These are phyloP conservation scores for Rhodotorula sp. DNA, from an alignment of 1,284 basidiomycete genomes.

Conservation along the genomic window DNA sequence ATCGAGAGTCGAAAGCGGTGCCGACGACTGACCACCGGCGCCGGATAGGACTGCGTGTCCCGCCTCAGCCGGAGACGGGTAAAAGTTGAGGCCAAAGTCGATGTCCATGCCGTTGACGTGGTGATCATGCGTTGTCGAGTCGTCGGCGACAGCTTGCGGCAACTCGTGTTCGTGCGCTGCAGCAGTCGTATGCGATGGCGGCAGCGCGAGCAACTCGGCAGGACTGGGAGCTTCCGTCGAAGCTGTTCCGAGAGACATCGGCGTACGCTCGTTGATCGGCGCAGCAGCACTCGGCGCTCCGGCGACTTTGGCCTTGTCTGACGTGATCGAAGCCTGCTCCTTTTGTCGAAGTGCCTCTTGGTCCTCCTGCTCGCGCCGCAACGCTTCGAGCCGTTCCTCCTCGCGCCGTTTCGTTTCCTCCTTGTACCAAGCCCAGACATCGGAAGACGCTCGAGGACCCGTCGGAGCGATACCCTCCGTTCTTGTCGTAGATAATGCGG, in stretches of 20 bases:
- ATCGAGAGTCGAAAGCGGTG: conserved; percentile 24
- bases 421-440: conserved; percentile 24
- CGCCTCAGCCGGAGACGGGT: conserved; percentile 37
- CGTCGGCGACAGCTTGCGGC: not conserved
- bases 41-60: not conserved
- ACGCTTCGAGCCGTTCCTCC: conserved; percentile 12
- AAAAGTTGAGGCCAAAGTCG: conserved; percentile 22
- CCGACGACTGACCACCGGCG: not conserved
- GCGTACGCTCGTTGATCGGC: conserved; percentile 40
- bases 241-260: conserved; percentile 31
- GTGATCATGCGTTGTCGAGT: not conserved
- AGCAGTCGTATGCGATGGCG: not conserved
- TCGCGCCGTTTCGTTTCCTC: conserved; percentile 15
- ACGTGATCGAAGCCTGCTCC: not conserved
- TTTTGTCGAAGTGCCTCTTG: conserved; percentile 5
- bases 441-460: not conserved
- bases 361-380: conserved; percentile 10
- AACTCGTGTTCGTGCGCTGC: not conserved
- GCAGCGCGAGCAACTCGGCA: conserved; percentile 22
- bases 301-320: not conserved
- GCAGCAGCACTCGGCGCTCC: conserved; percentile 11
- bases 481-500: not conserved
- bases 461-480: not conserved
- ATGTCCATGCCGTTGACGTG: not conserved
- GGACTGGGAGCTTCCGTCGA: conserved; percentile 38